These are phyloP conservation scores for Rhododendron ovatum DNA, from an alignment of 148 eudicot species.

Conservation along the genomic window DNA sequence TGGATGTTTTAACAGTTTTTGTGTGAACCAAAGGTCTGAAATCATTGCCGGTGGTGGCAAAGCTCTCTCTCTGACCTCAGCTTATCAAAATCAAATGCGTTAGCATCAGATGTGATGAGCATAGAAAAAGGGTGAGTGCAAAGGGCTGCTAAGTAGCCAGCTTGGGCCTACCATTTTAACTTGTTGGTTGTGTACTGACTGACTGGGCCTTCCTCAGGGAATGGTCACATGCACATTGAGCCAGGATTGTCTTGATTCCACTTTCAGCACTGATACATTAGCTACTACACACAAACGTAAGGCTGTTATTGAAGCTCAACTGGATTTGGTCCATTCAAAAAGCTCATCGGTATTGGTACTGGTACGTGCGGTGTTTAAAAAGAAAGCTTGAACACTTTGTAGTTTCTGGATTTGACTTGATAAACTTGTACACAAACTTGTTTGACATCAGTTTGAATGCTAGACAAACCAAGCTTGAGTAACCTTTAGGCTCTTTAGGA, in stretches of 20 bases:
- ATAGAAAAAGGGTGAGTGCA: neutral
- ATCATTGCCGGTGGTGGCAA: neutral
- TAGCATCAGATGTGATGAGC: slow-evolving; percentile 1
- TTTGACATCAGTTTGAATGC: neutral
- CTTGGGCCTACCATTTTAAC: slow-evolving; percentile 1
- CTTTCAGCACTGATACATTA: neutral
- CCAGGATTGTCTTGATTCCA: neutral
- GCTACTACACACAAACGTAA: neutral
- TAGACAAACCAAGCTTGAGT: neutral
- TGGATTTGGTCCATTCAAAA: neutral
- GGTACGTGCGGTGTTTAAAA: neutral
- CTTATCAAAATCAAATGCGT: neutral
- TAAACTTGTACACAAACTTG: neutral
- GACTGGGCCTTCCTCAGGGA: neutral
- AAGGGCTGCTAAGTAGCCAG: neutral
- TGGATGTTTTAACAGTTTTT: neutral
- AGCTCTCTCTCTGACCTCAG: neutral
- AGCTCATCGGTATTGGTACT: neutral
- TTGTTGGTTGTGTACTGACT: neutral
- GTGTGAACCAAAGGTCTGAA: neutral
- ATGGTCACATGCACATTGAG: neutral
- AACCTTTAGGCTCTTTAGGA: neutral
- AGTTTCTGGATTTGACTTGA: neutral
- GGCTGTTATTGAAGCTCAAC: neutral
- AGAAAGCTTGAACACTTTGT: neutral